Evolutionary conservation across 2,329 filamentous ascomycete species (phyloP), one percentile per base, ranked within the genome.

Genomic region (Akanthomyces uredinophilus): DNA sequence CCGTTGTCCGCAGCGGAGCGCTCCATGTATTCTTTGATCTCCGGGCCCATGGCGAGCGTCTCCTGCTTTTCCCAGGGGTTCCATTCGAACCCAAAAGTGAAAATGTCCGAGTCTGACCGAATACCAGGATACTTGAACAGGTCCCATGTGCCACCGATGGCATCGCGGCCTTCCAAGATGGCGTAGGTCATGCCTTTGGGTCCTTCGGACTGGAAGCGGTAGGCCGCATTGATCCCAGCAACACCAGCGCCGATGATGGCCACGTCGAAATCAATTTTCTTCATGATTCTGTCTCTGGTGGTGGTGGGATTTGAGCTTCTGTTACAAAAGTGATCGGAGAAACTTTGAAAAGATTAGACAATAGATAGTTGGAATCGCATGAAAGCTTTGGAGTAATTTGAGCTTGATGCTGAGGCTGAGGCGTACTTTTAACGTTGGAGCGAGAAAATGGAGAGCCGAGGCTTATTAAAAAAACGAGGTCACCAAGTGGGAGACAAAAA

Each of bases 91-190:
- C 85, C 84, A 63, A 87, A 89, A 0, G 83, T 78, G 60, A 79
- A 80, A 66, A 89, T 79, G 67, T 83, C 79, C 1, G 85, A 87
- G 70, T 89, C 87, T 46, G 85, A 88, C 43, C 87, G 84, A 63
- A 92, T 14, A 62, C 60, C 60, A 0, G 89, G 90, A 69, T 92
- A 93, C 50, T 83, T 85, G 79, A 91, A 94, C 61, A 92, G 83
- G 67, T 84, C 84, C 90, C 90, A 94, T 16, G 90, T 94, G 32
- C 90, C 90, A 14, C 90, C 90, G 10, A 92, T 78, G 47, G 81
- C 77, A 61, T 81, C 74, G 60, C 89, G 84, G 4, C 80, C 81
- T 72, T 94, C 90, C 49, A 94, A 82, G 52, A 94, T 83, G 50
- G 82, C 79, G 68, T 87, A 91, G 41, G 75, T 79, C 49, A 71